phyloP scores from a whole-genome alignment of 257 asterid species.

The Avicennia marina region DNA sequence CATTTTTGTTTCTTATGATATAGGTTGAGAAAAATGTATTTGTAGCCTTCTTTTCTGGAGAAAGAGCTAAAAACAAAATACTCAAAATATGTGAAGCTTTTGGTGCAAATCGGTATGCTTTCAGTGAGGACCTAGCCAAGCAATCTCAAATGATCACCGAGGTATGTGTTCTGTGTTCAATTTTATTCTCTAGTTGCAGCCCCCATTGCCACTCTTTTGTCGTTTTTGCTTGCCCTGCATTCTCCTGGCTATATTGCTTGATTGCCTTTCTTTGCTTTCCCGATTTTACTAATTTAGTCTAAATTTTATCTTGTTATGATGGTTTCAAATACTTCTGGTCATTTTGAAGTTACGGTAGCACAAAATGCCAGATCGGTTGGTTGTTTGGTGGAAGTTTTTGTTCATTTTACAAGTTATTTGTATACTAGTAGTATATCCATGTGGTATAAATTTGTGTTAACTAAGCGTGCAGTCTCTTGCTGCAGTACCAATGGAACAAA shows the following conservation, averaged over 20 bases:
- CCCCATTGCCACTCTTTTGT: not conserved
- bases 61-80: slow-evolving; percentile 79
- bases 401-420: not conserved
- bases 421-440: not conserved
- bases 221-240: not conserved
- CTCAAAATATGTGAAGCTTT: slow-evolving; percentile 98
- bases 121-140: slow-evolving; percentile 68
- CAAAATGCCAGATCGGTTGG: not conserved
- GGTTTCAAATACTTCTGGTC: not conserved
- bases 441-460: no score
- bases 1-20: slow-evolving; percentile 20
- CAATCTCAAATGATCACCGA: slow-evolving; percentile 75
- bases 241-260: slow-evolving; percentile 4
- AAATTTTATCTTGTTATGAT: not conserved
- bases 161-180: slow-evolving; percentile 33
- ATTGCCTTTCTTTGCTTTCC: not conserved
- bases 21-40: slow-evolving; percentile 96
- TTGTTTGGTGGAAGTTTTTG: not conserved
- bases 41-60: slow-evolving; percentile 91
- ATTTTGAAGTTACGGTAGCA: not conserved
- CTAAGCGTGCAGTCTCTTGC: no score
- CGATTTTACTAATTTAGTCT: not conserved
- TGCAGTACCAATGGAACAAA: no score
- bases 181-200: not conserved
- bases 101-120: slow-evolving; percentile 94